Percentiles rank a stretch among this genome's conserved stretches.
Evolutionary conservation across 1,284 basidiomycete genomes (phyloP).

Genomic region (Ustilago tritici): DNA sequence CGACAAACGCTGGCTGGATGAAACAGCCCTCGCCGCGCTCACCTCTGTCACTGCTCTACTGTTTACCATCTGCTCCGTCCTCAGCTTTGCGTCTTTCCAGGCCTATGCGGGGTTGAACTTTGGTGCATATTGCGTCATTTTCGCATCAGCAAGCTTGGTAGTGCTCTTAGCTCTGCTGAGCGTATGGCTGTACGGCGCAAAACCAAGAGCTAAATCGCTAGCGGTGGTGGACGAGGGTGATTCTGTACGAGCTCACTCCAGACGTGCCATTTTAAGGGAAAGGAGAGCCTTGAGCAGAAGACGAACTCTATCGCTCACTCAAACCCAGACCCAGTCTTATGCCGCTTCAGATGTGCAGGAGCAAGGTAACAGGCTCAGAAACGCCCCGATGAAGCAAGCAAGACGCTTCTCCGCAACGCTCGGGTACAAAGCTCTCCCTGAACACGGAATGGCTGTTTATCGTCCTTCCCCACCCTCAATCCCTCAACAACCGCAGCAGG

Average conservation of each 20-base stretch:
- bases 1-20: conserved; percentile 46
- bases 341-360: conserved; percentile 4
- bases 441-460: conserved; percentile 20
- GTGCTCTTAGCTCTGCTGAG: conserved; percentile 19
- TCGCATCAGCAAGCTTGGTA: conserved; percentile 31
- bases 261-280: conserved; percentile 16
- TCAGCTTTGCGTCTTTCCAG: conserved; percentile 23
- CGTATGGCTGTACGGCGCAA: conserved; percentile 42
- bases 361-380: background rate
- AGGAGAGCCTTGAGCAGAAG: conserved; percentile 22
- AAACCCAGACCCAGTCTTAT: conserved; percentile 8
- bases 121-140: conserved; percentile 32
- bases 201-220: conserved; percentile 20
- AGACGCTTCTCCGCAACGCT: conserved; percentile 21
- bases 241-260: conserved; percentile 18
- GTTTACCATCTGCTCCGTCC: conserved; percentile 23
- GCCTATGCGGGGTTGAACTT: conserved; percentile 20
- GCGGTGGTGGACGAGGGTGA: conserved; percentile 29
- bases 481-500: background rate
- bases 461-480: background rate
- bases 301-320: conserved; percentile 8
- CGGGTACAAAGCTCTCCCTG: conserved; percentile 28
- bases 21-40: conserved; percentile 33
- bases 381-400: conserved; percentile 8
- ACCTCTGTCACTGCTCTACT: conserved; percentile 20